Conservation (phyloP, 1,139 yeast genomes). For the Yamadazyma membranifaciens region DNA sequence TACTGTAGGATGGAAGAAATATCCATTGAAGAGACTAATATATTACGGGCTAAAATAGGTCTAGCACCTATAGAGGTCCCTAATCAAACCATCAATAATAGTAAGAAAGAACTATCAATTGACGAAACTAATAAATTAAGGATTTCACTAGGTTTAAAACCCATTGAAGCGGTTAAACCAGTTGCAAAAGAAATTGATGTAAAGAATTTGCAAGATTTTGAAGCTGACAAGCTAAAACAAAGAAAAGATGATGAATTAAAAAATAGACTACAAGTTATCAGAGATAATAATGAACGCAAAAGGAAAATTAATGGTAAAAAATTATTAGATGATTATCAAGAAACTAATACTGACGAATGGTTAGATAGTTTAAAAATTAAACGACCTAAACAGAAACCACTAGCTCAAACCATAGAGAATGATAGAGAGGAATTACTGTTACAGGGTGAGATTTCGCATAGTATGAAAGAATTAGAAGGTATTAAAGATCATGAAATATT, state of each 20-base stretch:
- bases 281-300: conserved; percentile 18
- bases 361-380: conserved; percentile 19
- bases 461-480: conserved; percentile 34
- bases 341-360: conserved; percentile 41
- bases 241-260: conserved; percentile 13
- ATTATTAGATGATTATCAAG: conserved; percentile 24
- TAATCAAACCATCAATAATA: not conserved
- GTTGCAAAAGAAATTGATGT: conserved; percentile 6
- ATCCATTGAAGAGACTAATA: conserved; percentile 39
- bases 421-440: not conserved
- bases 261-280: conserved; percentile 18
- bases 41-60: conserved; percentile 31
- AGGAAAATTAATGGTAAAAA: conserved; percentile 21
- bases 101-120: conserved; percentile 30
- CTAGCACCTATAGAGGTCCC: conserved; percentile 27
- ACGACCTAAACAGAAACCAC: not conserved
- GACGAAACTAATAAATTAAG: conserved; percentile 57
- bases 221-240: conserved; percentile 7
- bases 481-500: conserved; percentile 52
- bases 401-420: not conserved
- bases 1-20: conserved; percentile 20
- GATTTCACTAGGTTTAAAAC: conserved; percentile 46
- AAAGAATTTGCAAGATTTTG: conserved; percentile 19
- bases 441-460: conserved; percentile 39
- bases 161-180: conserved; percentile 26